Percentiles rank a stretch among this genome's conserved stretches.
Conservation (phyloP, 305 asterid genomes). For the Salvia sclarea region DNA sequence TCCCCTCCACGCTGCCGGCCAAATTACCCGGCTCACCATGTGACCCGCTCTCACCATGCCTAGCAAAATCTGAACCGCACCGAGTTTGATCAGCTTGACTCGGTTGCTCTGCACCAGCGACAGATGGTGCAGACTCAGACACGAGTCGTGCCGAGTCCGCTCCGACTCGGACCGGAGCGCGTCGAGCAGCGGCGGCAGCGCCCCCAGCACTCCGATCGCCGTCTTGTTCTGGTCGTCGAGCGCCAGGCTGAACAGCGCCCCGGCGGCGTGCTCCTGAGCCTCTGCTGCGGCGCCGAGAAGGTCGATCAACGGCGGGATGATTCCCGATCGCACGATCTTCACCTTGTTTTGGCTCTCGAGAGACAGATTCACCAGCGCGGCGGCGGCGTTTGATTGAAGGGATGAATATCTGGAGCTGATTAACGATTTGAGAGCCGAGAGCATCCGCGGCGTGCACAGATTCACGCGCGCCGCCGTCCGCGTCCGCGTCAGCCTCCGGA, state of each 20-base stretch:
- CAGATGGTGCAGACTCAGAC: conserved; percentile 72
- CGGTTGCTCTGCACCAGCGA: conserved; percentile 73
- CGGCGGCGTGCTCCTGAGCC: conserved; percentile 90
- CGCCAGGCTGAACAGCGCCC: conserved; percentile 83
- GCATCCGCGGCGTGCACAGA: conserved; percentile 68
- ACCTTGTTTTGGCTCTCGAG: conserved; percentile 75
- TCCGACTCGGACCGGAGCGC: conserved; percentile 74
- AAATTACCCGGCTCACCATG: conserved; percentile 64
- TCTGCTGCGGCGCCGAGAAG: conserved; percentile 64
- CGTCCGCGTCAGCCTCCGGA: conserved; percentile 76
- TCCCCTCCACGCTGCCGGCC: conserved; percentile 66
- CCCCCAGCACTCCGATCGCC: conserved; percentile 89
- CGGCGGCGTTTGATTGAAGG: conserved; percentile 73
- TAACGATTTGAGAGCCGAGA: conserved; percentile 51
- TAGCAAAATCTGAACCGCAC: conserved; percentile 52
- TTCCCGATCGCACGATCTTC: conserved; percentile 82
- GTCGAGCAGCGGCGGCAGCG: conserved; percentile 73
- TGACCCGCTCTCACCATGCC: conserved; percentile 65
- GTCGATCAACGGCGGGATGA: conserved; percentile 78
- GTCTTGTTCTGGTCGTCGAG: conserved; percentile 80
- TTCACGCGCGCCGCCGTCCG: conserved; percentile 58
- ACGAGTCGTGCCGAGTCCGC: conserved; percentile 78
- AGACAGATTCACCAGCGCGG: conserved; percentile 77
- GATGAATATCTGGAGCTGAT: conserved; percentile 55
- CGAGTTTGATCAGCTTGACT: conserved; percentile 67